These are phyloP conservation scores for Corchorus capsularis DNA, from an alignment of 345 rosid species.

Conservation along the genomic window DNA sequence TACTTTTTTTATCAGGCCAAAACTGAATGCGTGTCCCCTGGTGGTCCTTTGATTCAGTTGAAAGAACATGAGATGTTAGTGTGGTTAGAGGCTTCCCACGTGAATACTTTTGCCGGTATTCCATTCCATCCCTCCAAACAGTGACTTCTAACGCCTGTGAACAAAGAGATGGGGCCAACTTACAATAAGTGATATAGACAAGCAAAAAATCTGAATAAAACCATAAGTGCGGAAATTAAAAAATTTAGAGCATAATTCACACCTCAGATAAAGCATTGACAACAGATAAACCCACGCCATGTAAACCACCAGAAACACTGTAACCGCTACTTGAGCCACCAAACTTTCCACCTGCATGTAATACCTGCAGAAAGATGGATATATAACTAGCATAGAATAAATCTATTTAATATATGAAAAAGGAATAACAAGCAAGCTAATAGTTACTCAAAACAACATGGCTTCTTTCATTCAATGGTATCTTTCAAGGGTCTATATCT, in stretches of 20 bases:
- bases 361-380: conserved; percentile 54
- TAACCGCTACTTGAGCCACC: conserved; percentile 98
- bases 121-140: conserved; percentile 91
- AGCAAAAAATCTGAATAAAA: neutral
- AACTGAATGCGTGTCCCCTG: conserved; percentile 80
- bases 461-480: neutral
- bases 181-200: neutral
- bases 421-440: neutral
- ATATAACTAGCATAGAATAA: conserved; percentile 2
- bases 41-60: conserved; percentile 55
- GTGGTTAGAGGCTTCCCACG: conserved; percentile 80
- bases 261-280: conserved; percentile 99
- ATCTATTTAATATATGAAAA: neutral
- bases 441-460: neutral
- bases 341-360: conserved; percentile 99
- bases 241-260: conserved; percentile 24
- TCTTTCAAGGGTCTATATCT: neutral
- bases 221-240: neutral
- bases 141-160: conserved; percentile 76
- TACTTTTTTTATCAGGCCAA: conserved; percentile 99
- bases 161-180: conserved; percentile 17
- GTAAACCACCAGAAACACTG: conserved; percentile 94
- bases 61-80: conserved; percentile 53
- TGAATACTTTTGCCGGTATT: conserved; percentile 76
- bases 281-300: conserved; percentile 98